Base-by-base conservation (phyloP, 208 protist genomes). In the Leishmania martiniquensis region DNA sequence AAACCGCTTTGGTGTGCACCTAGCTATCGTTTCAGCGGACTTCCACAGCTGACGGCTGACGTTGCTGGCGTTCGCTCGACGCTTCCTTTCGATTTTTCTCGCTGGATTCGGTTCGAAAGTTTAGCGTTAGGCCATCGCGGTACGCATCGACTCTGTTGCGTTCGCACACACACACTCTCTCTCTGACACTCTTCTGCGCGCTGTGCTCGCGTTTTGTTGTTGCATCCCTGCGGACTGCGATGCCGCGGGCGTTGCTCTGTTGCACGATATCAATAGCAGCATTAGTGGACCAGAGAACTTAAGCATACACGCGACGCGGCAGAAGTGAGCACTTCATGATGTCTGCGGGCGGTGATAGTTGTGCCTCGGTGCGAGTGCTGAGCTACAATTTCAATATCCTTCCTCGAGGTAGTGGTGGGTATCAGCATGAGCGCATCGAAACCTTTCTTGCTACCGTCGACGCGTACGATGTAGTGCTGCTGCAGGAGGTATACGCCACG, bases 331-430 rank as follows among this genome's bases (percentile, higher is more conserved):
- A n/a, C 37, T 44, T 37, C 7, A 67, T 1, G 3, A 81, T 85
- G 74, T 76, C 82, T 34, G 60, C 67, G n/a, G 34, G 25, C 6
- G 68, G 77, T 25, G 7, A 52, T 44, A 10, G 52, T 32, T 72
- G 39, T 45, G 81, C 79, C 63, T 70, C 75, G 22, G 86, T 86
- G 29, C 94, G 94, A 25, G 90, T 96, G 49, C 83, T 98, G 63
- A 97, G 91, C 78, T 98, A 95, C 78, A 98, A 98, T 79, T 94
- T 98, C 74, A 96, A 96, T 77, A 89, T 96, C n/a, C 88, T 96
- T 49, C 94, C 94, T 13, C 81, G 87, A 4, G 91, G 92, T 3
- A 89, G 89, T 65, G 88, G 91, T 39, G 93, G 92, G 5, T 98
- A 90, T 81, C 93, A 98, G 80, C 80, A 90, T 39, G 94, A 98